Base-by-base conservation (phyloP, 2,329 filamentous ascomycete species). In the Didymella arachidicola region DNA sequence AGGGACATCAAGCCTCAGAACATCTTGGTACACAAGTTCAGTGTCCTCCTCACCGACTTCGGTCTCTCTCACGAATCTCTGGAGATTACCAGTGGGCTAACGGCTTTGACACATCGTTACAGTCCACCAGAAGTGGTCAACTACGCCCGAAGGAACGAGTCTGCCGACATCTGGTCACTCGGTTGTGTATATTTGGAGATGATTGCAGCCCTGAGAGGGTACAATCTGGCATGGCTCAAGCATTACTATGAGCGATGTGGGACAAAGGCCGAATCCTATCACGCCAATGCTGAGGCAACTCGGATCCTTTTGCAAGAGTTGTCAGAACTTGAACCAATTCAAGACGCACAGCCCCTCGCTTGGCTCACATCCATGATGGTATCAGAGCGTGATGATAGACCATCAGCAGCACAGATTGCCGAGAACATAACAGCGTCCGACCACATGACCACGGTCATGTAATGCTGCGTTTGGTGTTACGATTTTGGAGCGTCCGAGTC, bases 131-230 rank as follows among this genome's bases (percentile, higher is more conserved):
- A 69, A 22, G 63, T 67, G 1, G 57, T 60, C 2, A 48, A 12
- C 16, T 22, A 22, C 22, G 22, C 22, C 22, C 22, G 22, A 22
- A 22, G 22, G 22, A 22, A 22, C 22, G 22, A 22, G 22, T 22
- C 57, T 3, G 48, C 64, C 25, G 64, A 69, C 34, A 53, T 69
- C 3, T 67, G 61, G 62, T 61, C 62, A 3, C 58, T 69, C 2
- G 66, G 66, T 1, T 64, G 61, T 34, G 64, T 67, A 10, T 69
- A 66, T 39, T 18, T 69, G 10, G 66, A 67, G 30, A 67, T 66
- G 59, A 27, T 43, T 2, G 53, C 60, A n/a, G 57, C 62, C 2
- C 39, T 67, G 1, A 27, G 49, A 4, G 59, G 61, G 1, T n/a
- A 36, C 3, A 41, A 58, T 39, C 27, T 61, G 2, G 29, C 51